Conservation (phyloP, 306 rosid species). For the Cucurbita argyrosperma region DNA sequence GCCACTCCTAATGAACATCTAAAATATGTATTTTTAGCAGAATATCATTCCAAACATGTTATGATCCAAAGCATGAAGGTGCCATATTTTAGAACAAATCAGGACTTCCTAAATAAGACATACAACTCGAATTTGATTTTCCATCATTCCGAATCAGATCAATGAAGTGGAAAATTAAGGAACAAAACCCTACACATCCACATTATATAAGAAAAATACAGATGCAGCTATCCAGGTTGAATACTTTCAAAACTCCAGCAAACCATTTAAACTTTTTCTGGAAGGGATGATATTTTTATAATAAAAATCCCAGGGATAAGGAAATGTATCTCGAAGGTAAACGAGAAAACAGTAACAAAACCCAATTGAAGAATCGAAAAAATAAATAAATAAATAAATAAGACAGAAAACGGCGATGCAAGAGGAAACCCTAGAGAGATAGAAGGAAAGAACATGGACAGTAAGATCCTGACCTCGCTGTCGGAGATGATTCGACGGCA, state of each 20-base stretch:
- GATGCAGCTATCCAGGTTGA: background rate
- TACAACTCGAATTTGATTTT: background rate
- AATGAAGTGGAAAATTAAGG: background rate
- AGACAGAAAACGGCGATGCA: background rate
- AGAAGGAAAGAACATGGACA: too few species aligned
- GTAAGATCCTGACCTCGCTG: constrained; percentile 44
- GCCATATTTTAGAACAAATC: background rate
- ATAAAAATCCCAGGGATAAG: too few species aligned
- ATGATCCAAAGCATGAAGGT: background rate
- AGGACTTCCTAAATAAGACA: background rate
- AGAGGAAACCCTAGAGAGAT: background rate
- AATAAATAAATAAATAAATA: background rate
- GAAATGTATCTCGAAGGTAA: too few species aligned
- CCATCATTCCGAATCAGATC: background rate
- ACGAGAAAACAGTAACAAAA: background rate
- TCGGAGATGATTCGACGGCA: constrained; percentile 81
- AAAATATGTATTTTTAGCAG: background rate
- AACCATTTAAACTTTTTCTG: too few species aligned
- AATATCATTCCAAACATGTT: background rate
- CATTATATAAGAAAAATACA: background rate
- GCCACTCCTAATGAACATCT: background rate
- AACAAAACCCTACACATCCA: background rate
- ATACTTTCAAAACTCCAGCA: background rate
- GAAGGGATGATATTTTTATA: too few species aligned
- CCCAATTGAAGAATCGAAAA: background rate